Evolutionary conservation across 2,329 filamentous ascomycete genomes (phyloP).

Genomic region (Talaromyces sp.): DNA sequence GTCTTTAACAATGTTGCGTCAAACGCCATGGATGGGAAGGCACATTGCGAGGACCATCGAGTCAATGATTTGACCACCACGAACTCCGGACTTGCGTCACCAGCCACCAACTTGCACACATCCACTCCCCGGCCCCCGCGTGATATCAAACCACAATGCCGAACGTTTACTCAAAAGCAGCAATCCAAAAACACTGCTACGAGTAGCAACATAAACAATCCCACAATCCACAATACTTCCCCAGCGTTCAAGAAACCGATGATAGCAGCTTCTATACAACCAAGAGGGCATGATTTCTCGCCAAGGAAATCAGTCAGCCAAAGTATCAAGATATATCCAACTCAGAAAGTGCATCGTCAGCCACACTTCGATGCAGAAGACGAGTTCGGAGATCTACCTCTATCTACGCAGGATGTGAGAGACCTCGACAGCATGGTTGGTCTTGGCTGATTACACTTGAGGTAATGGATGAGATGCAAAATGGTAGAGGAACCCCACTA

Average conservation of each 20-base stretch:
- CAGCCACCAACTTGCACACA: too few species aligned
- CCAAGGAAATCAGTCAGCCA: background rate
- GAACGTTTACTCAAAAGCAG: background rate
- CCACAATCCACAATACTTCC: background rate
- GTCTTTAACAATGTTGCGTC: too few species aligned
- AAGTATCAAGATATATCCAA: background rate
- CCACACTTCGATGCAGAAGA: conserved; percentile 10
- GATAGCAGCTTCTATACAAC: background rate
- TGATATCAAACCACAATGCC: background rate
- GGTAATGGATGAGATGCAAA: background rate
- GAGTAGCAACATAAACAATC: background rate
- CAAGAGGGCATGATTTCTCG: background rate
- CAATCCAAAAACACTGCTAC: background rate
- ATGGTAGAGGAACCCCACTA: background rate
- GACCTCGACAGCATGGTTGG: conserved; percentile 14
- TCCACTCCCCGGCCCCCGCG: too few species aligned
- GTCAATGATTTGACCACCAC: too few species aligned
- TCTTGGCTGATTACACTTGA: background rate
- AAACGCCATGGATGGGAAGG: too few species aligned
- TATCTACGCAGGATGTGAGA: conserved; percentile 13
- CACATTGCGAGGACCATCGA: too few species aligned
- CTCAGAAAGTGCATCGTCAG: background rate
- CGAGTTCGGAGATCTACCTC: conserved; percentile 15
- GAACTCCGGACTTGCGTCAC: too few species aligned
- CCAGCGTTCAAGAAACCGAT: background rate